Percentiles rank a stretch among this genome's conserved stretches.
phyloP scores from a whole-genome alignment of 1,139 yeast species.

The Scheffersomyces parashehatae region DNA sequence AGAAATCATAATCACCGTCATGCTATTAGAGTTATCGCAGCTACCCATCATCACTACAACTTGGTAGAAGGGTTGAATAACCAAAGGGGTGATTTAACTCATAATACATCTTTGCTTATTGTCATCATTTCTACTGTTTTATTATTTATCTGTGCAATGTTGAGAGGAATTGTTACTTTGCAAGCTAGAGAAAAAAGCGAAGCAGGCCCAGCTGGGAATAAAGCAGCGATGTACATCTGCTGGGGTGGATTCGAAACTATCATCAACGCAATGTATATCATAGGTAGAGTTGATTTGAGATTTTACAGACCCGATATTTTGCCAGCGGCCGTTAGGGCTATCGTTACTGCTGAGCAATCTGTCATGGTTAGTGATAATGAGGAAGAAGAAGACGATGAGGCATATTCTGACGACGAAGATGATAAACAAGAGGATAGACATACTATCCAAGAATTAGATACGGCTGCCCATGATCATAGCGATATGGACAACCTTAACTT shows the following conservation, averaged over 20 bases:
- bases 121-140: slow-evolving; percentile 53
- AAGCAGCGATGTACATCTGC: slow-evolving; percentile 62
- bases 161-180: slow-evolving; percentile 59
- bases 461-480: not conserved
- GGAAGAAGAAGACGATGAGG: slow-evolving; percentile 12
- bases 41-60: slow-evolving; percentile 45
- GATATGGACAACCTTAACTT: not conserved
- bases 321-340: slow-evolving; percentile 38
- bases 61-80: slow-evolving; percentile 48
- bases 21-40: slow-evolving; percentile 50
- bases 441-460: not conserved
- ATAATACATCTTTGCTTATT: slow-evolving; percentile 48
- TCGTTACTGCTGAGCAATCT: slow-evolving; percentile 47
- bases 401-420: slow-evolving; percentile 3
- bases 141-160: slow-evolving; percentile 57
- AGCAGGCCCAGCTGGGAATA: slow-evolving; percentile 24
- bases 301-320: slow-evolving; percentile 74
- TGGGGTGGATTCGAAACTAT: slow-evolving; percentile 68
- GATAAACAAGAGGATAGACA: not conserved
- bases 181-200: slow-evolving; percentile 22
- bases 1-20: slow-evolving; percentile 52
- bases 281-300: slow-evolving; percentile 70
- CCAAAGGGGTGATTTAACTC: slow-evolving; percentile 48
- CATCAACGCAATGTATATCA: slow-evolving; percentile 54
- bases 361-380: slow-evolving; percentile 28